Evolutionary conservation across 768 basidiomycete genomes (phyloP).

Genomic region (Coprinellus aureogranulatus): DNA sequence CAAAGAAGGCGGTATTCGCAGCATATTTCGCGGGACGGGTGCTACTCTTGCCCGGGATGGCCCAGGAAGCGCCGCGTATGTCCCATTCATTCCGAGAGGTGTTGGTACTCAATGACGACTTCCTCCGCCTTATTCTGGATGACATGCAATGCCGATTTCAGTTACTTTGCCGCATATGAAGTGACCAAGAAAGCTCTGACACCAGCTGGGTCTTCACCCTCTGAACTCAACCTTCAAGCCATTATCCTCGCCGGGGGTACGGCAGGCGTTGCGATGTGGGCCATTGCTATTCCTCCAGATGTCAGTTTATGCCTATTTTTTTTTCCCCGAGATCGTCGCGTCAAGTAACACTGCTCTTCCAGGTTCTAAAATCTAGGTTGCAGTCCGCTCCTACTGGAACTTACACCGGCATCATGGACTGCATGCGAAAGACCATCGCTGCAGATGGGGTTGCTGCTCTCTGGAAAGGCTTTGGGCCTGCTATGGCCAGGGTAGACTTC

Average conservation of each 20-base stretch:
- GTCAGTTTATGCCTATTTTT: slow-evolving; percentile 48
- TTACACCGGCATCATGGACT: slow-evolving; percentile 94
- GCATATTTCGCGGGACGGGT: slow-evolving; percentile 87
- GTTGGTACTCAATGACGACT: not conserved
- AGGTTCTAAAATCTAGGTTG: slow-evolving; percentile 94
- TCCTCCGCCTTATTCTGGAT: not conserved
- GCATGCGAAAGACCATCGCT: slow-evolving; percentile 87
- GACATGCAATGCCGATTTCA: slow-evolving; percentile 28
- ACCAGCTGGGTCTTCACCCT: slow-evolving; percentile 73
- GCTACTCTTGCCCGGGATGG: slow-evolving; percentile 96
- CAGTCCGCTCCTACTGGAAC: slow-evolving; percentile 97
- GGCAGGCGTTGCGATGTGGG: slow-evolving; percentile 98
- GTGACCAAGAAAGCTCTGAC: slow-evolving; percentile 85
- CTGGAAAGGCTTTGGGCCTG: slow-evolving; percentile 98
- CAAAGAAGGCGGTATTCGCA: slow-evolving; percentile 86
- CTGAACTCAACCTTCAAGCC: slow-evolving; percentile 79
- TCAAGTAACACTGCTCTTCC: slow-evolving; percentile 3
- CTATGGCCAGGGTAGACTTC: slow-evolving; percentile 82
- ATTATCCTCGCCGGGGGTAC: slow-evolving; percentile 90
- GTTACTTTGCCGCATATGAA: slow-evolving; percentile 98
- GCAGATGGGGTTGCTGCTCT: slow-evolving; percentile 82
- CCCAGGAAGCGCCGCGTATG: slow-evolving; percentile 94
- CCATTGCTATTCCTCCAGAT: slow-evolving; percentile 94
- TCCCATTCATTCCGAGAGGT: slow-evolving; percentile 17
- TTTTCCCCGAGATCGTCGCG: not conserved